A percentile compares a stretch with the other conserved stretches of the same genome.
These are phyloP conservation scores for Fusarium sterilihyphosum DNA, from an alignment of 2,329 filamentous ascomycete species.

Conservation along the genomic window DNA sequence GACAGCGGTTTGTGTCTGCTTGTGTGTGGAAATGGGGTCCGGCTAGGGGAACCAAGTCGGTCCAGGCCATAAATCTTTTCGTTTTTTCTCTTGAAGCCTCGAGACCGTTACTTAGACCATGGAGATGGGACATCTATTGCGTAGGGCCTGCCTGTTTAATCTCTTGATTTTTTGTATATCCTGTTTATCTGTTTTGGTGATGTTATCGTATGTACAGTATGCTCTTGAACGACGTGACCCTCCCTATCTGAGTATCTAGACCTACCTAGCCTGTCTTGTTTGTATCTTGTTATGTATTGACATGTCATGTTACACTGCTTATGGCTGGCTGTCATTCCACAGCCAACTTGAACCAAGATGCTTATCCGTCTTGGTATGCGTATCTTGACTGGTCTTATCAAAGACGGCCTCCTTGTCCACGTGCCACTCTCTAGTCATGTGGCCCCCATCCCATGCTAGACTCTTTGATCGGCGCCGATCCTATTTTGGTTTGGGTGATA, in stretches of 20 bases:
- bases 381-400: slow-evolving; percentile 19
- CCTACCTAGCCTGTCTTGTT: not conserved
- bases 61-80: slow-evolving; percentile 61
- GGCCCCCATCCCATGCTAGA: slow-evolving; percentile 29
- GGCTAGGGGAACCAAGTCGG: slow-evolving; percentile 39
- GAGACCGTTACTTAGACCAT: slow-evolving; percentile 51
- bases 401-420: slow-evolving; percentile 11
- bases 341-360: not conserved
- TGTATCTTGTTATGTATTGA: not conserved
- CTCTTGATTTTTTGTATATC: slow-evolving; percentile 42
- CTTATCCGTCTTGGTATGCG: not conserved
- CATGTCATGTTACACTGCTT: not conserved
- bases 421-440: slow-evolving; percentile 34
- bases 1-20: slow-evolving; percentile 37
- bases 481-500: slow-evolving; percentile 32
- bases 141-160: slow-evolving; percentile 48
- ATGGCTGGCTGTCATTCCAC: not conserved
- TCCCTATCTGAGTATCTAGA: not conserved
- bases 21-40: slow-evolving; percentile 41
- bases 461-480: slow-evolving; percentile 28
- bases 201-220: not conserved
- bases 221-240: not conserved
- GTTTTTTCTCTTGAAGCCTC: slow-evolving; percentile 54
- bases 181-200: not conserved
- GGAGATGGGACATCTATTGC: slow-evolving; percentile 49